Evolutionary conservation across 352 stramenopile species (phyloP).

Genomic region (Globisporangium okanoganense): DNA sequence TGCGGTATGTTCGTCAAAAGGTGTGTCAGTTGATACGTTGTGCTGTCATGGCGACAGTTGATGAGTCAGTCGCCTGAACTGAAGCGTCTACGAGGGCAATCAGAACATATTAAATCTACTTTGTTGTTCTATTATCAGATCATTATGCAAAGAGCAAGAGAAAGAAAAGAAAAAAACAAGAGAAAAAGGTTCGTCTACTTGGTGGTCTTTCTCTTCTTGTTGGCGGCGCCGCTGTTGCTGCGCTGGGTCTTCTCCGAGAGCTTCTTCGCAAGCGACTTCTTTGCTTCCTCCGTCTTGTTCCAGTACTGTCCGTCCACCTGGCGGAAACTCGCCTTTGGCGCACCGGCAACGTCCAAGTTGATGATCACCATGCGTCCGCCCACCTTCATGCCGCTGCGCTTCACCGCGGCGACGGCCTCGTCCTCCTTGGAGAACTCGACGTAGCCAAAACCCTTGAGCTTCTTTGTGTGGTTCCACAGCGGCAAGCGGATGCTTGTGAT

Average conservation of each 20-base stretch:
- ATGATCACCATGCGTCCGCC: slow-evolving; percentile 88
- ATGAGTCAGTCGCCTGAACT: neutral
- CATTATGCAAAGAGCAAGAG: slow-evolving; percentile 1
- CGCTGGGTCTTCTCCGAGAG: slow-evolving; percentile 59
- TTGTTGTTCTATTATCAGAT: slow-evolving; percentile 4
- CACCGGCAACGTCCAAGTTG: slow-evolving; percentile 89
- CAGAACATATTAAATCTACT: neutral
- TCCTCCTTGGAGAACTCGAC: slow-evolving; percentile 84
- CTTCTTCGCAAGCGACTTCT: slow-evolving; percentile 77
- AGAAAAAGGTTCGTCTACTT: slow-evolving; percentile 9
- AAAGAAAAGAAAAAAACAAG: neutral
- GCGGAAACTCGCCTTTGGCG: slow-evolving; percentile 91
- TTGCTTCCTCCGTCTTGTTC: slow-evolving; percentile 85
- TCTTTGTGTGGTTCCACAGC: slow-evolving; percentile 92
- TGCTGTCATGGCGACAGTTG: neutral
- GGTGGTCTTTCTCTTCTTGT: slow-evolving; percentile 48
- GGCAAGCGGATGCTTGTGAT: slow-evolving; percentile 93
- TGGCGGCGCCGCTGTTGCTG: slow-evolving; percentile 9
- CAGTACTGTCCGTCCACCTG: slow-evolving; percentile 82
- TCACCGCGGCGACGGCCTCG: slow-evolving; percentile 60
- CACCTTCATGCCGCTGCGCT: slow-evolving; percentile 85
- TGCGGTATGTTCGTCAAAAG: neutral
- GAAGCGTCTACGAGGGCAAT: neutral
- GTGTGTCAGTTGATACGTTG: neutral
- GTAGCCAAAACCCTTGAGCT: slow-evolving; percentile 97